Evolutionary conservation across 78 protist species (phyloP).

Genomic region (Speleostelium caveatum): DNA sequence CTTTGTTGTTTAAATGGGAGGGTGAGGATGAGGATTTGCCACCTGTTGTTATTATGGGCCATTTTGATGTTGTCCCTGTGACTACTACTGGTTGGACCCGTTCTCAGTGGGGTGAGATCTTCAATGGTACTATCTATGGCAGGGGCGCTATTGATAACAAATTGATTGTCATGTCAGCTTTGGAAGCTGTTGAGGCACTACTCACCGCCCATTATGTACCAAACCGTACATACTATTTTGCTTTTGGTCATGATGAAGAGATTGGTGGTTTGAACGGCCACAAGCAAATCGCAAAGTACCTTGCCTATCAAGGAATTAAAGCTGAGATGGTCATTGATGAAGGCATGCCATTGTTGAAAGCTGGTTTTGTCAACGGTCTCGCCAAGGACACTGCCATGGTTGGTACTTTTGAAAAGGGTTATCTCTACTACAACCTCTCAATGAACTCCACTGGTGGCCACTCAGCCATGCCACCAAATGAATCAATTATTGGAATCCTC

Average conservation of each 20-base stretch:
- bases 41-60: conserved; percentile 46
- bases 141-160: conserved; percentile 70
- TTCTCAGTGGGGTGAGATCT: conserved; percentile 42
- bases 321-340: conserved; percentile 61
- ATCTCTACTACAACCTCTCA: background rate
- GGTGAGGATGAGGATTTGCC: conserved; percentile 31
- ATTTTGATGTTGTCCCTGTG: conserved; percentile 62
- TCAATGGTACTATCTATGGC: conserved; percentile 41
- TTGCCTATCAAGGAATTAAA: background rate
- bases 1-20: conserved; percentile 39
- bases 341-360: conserved; percentile 33
- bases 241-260: conserved; percentile 78
- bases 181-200: conserved; percentile 55
- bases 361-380: conserved; percentile 58
- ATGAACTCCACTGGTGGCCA: conserved; percentile 43
- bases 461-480: conserved; percentile 61
- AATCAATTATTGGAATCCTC: conserved; percentile 58
- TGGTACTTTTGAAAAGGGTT: conserved; percentile 57
- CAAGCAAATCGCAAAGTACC: background rate
- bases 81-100: conserved; percentile 8
- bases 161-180: conserved; percentile 9
- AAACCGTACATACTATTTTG: conserved; percentile 47
- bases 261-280: conserved; percentile 54
- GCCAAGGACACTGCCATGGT: conserved; percentile 26
- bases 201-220: conserved; percentile 20